These are phyloP conservation scores for Cadophora malorum DNA, from an alignment of 2,329 filamentous ascomycete genomes.

Conservation along the genomic window DNA sequence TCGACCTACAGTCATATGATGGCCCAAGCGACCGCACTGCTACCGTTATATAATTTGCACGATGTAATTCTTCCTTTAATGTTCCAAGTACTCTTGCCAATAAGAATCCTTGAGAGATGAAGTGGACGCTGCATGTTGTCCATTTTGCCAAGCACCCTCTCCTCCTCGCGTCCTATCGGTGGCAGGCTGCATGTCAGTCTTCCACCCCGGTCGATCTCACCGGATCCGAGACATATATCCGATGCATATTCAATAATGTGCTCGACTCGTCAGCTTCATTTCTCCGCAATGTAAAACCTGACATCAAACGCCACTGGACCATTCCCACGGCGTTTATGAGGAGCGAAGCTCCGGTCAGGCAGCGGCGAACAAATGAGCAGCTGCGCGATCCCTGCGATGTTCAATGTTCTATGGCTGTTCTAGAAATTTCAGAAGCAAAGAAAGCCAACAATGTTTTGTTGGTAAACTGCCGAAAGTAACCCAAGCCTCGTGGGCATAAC, in stretches of 20 bases:
- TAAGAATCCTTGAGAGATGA: not conserved
- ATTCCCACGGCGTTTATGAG: not conserved
- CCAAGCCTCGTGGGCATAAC: not conserved
- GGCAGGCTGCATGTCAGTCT: not conserved
- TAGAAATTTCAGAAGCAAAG: not conserved
- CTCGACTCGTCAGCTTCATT: not conserved
- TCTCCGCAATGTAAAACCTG: not conserved
- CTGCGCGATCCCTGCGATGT: not conserved
- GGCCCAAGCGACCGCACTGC: not conserved
- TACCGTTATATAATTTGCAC: not conserved
- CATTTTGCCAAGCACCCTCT: not conserved
- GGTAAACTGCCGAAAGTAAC: not conserved
- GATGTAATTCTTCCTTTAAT: not conserved
- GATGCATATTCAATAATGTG: not conserved
- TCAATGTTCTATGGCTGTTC: not conserved
- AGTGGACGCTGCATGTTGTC: not conserved
- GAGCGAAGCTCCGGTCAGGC: not conserved
- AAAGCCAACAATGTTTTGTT: not conserved
- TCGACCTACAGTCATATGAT: not conserved
- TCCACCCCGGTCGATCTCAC: not conserved
- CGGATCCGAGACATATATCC: not conserved
- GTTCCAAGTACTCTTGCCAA: not conserved
- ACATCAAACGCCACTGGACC: not conserved
- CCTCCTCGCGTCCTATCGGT: not conserved
- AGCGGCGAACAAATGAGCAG: not conserved